Conservation (phyloP, 805 yeast species). For the Hanseniaspora guilliermondii region DNA sequence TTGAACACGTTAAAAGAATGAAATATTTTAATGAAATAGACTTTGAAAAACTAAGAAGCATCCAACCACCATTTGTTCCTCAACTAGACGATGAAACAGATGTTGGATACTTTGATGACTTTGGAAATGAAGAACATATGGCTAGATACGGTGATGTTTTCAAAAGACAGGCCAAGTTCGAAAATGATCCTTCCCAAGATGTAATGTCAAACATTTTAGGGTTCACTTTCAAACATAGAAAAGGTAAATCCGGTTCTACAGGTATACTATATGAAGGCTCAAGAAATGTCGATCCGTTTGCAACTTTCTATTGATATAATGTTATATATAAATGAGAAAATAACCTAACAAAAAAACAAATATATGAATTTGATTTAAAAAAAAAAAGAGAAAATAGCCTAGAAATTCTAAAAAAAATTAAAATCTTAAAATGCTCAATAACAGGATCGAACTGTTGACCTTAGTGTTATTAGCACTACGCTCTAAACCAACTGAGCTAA, state of each 20-base stretch:
- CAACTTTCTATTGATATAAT: conserved; percentile 25
- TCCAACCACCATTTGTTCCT: conserved; percentile 90
- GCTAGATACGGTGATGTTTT: conserved; percentile 94
- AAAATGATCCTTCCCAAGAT: conserved; percentile 49
- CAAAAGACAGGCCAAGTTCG: conserved; percentile 77
- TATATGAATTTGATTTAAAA: too few species aligned
- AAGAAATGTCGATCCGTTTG: conserved; percentile 29
- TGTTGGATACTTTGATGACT: conserved; percentile 97
- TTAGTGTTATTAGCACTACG: conserved; percentile 14
- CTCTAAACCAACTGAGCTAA: conserved; percentile 15
- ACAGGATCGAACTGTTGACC: conserved; percentile 15
- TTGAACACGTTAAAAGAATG: conserved; percentile 68
- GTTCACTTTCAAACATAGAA: conserved; percentile 82
- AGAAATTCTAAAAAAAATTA: background rate
- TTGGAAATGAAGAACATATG: conserved; percentile 92
- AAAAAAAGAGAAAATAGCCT: background rate
- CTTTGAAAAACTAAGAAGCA: conserved; percentile 55
- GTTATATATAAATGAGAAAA: background rate
- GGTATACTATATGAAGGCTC: conserved; percentile 28
- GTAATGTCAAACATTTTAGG: conserved; percentile 76
- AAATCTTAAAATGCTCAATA: conserved; percentile 7
- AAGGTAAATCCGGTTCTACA: conserved; percentile 30
- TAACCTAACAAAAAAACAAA: background rate
- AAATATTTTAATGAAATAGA: conserved; percentile 75
- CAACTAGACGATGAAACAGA: conserved; percentile 94